Percentiles rank a stretch among this genome's conserved stretches.
Evolutionary conservation across 2,329 filamentous ascomycete species (phyloP).

Genomic region (Monilinia aucupariae): DNA sequence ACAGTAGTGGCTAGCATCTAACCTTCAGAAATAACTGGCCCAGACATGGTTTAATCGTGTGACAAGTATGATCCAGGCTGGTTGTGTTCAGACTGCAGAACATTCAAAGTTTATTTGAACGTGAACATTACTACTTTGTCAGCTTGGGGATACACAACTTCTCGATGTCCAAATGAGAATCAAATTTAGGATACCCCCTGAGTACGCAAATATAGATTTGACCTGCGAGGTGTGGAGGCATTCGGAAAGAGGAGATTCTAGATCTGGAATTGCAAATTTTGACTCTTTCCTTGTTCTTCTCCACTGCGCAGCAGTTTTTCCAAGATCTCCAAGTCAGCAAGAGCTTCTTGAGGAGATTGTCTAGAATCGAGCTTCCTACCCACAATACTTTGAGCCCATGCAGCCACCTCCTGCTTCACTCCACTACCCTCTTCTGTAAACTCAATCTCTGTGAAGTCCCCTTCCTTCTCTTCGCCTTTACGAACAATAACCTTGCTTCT

Average conservation of each 20-base stretch:
- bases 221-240: not conserved
- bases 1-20: not conserved
- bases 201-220: not conserved
- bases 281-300: constrained; percentile 30
- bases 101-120: not conserved
- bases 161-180: not conserved
- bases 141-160: not conserved
- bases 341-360: constrained; percentile 28
- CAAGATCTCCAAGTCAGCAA: constrained; percentile 33
- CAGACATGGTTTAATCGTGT: not conserved
- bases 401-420: constrained; percentile 32
- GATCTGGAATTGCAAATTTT: constrained; percentile 28
- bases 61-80: not conserved
- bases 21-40: not conserved
- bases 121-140: not conserved
- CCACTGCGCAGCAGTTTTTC: constrained; percentile 36
- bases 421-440: constrained; percentile 32
- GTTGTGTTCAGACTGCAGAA: not conserved
- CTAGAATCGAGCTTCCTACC: constrained; percentile 26
- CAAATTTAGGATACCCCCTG: not conserved
- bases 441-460: constrained; percentile 26
- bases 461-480: constrained; percentile 28
- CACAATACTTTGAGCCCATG: constrained; percentile 32
- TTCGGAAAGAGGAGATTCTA: constrained; percentile 10
- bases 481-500: constrained; percentile 30